Evolutionary conservation across 225 moss, liverwort and hornwort genomes (phyloP).

Genomic region (Straminergon stramineum): DNA sequence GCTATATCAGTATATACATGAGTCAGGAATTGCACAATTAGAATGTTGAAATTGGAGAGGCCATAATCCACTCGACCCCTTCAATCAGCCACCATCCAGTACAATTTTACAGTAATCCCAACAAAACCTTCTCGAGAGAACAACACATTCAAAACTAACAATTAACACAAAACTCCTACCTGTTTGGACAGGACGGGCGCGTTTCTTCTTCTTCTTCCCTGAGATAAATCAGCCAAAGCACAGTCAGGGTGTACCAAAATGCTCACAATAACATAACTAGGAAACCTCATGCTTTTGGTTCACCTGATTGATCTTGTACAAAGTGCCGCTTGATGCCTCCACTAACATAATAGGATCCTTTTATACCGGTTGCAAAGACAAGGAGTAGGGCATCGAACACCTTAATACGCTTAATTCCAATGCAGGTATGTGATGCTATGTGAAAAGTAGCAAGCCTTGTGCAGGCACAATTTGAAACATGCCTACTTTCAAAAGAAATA

Average conservation of each 20-base stretch:
- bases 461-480: constrained; percentile 28
- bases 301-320: constrained; percentile 46
- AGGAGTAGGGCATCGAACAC: constrained; percentile 23
- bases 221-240: constrained; percentile 95
- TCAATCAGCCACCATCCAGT: constrained; percentile 16
- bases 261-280: constrained; percentile 26
- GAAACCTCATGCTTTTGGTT: constrained; percentile 36
- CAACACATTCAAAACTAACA: constrained; percentile 3
- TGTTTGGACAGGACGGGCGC: constrained; percentile 77
- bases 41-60: constrained; percentile 2
- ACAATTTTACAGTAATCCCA: constrained; percentile 1
- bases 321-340: constrained; percentile 35
- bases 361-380: constrained; percentile 20
- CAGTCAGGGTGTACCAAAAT: constrained; percentile 77
- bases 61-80: constrained; percentile 11
- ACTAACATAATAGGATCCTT: constrained; percentile 39
- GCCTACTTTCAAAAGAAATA: constrained; percentile 27
- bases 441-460: constrained; percentile 23
- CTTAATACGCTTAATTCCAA: constrained; percentile 29
- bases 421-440: constrained; percentile 47
- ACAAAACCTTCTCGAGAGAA: background rate
- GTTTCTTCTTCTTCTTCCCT: constrained; percentile 99
- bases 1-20: constrained; percentile 7
- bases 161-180: constrained; percentile 49
- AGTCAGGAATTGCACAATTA: constrained; percentile 20